These are phyloP conservation scores for Echites panduratus DNA, from an alignment of 257 asterid species.

Conservation along the genomic window DNA sequence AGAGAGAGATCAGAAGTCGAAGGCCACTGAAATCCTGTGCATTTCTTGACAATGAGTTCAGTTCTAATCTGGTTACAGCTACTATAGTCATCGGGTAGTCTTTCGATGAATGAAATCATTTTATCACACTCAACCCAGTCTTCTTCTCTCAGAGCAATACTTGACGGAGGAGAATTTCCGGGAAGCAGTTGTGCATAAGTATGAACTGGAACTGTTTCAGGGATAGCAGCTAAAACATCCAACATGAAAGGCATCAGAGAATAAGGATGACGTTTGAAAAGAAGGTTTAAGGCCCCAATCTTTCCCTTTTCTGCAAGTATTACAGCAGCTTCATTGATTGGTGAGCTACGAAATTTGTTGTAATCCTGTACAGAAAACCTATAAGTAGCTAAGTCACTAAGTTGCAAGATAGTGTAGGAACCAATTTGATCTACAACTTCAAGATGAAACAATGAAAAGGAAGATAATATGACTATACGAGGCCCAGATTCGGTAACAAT, in stretches of 20 bases:
- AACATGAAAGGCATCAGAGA: slow-evolving; percentile 67
- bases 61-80: slow-evolving; percentile 52
- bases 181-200: slow-evolving; percentile 93
- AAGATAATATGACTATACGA: background rate
- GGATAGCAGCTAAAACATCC: slow-evolving; percentile 92
- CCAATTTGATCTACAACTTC: slow-evolving; percentile 18
- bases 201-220: slow-evolving; percentile 92
- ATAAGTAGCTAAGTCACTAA: slow-evolving; percentile 63
- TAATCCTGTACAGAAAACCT: slow-evolving; percentile 92
- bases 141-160: slow-evolving; percentile 58
- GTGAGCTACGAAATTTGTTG: slow-evolving; percentile 61
- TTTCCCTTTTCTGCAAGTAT: slow-evolving; percentile 86
- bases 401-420: slow-evolving; percentile 50
- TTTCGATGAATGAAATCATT: slow-evolving; percentile 48
- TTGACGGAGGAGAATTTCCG: slow-evolving; percentile 63
- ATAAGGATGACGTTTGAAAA: slow-evolving; percentile 88
- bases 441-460: slow-evolving; percentile 16
- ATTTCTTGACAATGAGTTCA: slow-evolving; percentile 65
- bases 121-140: slow-evolving; percentile 95
- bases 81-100: slow-evolving; percentile 35
- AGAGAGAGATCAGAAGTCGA: slow-evolving; percentile 63
- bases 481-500: background rate
- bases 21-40: slow-evolving; percentile 69
- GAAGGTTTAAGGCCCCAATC: slow-evolving; percentile 91
- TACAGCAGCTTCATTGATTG: slow-evolving; percentile 62